Base-by-base conservation (phyloP, 2,329 filamentous ascomycete genomes). In the Sporothrix sp. region DNA sequence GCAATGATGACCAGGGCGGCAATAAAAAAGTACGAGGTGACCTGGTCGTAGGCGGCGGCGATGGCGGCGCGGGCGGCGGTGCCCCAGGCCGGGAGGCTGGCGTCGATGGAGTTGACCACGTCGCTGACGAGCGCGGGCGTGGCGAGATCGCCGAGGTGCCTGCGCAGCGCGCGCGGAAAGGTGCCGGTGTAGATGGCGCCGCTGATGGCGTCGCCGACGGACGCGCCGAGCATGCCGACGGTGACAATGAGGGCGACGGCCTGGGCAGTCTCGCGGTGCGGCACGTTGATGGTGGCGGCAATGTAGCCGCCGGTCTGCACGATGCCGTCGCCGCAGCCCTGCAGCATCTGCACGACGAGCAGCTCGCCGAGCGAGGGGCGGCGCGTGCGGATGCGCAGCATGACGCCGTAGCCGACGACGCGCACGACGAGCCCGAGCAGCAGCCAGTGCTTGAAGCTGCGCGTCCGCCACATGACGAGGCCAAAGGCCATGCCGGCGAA, bases 101-200 rank as follows among this genome's bases (percentile, higher is more conserved):
- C n/a, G 27, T 51, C 35, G 51, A 55, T 52, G 11, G 53, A 53
- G 46, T 55, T 52, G 46, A 40, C 46, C 4, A 55, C 23, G 25
- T 33, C n/a, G 13, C 48, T 33, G 38, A 55, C 33, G 16, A 55
- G 46, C 18, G 48, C 49, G 3, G 40, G 30, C 2, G 51, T 44
- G 18, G 44, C 53, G 6, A 35, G 14, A 45, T 27, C 40, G 40
- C 54, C 54, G 11, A 55, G 48, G n/a, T 44, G 35, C 21, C 30
- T 21, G 18, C 20, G 9, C 23, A 55, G 49, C 36, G 35, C 7
- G n/a, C 11, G 6, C 6, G 40, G 45, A 18, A 53, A 46, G 4
- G 48, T 50, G 44, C 43, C 40, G 28, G 53, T 55, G 51, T 55
- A 55, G 46, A 55, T 55, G 45, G 45, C 54, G 11, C 54, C 54